A percentile compares a stretch with the other conserved stretches of the same genome.
Evolutionary conservation across 768 basidiomycete genomes (phyloP).

Genomic region (Naganishia randhawae): DNA sequence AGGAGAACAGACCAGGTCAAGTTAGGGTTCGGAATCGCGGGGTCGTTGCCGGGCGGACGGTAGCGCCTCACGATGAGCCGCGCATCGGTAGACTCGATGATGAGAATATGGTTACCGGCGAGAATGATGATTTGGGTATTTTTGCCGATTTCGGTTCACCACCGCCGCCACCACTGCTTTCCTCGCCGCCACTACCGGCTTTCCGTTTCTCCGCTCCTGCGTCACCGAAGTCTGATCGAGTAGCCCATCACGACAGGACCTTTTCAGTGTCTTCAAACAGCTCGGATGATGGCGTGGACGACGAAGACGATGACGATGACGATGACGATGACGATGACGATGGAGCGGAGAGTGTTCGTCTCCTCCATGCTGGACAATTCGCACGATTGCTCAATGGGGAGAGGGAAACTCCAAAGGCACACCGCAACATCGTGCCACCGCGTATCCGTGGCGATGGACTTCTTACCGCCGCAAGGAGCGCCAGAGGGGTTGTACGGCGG

Average conservation of each 20-base stretch:
- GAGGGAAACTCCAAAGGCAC: not conserved
- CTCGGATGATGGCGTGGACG: not conserved
- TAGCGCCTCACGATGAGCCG: not conserved
- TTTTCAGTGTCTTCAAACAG: not conserved
- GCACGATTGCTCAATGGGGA: conserved; percentile 17
- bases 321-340: conserved; percentile 3
- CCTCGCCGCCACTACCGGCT: not conserved
- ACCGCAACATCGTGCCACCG: not conserved
- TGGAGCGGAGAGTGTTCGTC: conserved; percentile 16
- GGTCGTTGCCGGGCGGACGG: not conserved
- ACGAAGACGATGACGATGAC: not conserved
- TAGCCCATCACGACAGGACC: not conserved
- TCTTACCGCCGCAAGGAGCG: not conserved
- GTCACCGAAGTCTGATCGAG: not conserved
- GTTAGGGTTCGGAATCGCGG: not conserved
- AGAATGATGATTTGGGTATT: not conserved
- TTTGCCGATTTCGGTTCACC: not conserved
- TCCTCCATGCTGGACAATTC: conserved; percentile 17
- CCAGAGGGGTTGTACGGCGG: not conserved
- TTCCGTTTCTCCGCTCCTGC: not conserved
- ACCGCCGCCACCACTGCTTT: not conserved
- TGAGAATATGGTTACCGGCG: not conserved
- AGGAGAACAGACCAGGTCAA: not conserved
- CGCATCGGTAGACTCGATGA: not conserved
- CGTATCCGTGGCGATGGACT: not conserved